Evolutionary conservation across 306 rosid species (phyloP).

Genomic region (Crataegus laevigata): DNA sequence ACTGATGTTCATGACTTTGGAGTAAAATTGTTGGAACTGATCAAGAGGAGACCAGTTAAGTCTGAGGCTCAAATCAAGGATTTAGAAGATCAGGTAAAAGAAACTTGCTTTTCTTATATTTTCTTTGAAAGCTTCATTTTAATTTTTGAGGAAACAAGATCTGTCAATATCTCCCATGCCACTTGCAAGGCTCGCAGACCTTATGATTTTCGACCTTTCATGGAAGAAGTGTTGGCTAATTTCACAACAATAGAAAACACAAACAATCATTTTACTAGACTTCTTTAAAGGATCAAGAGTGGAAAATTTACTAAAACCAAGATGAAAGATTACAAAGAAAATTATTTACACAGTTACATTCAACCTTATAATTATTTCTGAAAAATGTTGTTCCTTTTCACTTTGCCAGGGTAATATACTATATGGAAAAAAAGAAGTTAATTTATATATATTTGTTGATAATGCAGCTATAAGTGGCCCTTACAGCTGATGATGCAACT

Average conservation of each 20-base stretch:
- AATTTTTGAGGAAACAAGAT: neutral
- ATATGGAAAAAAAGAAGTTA: too few relatives aligned
- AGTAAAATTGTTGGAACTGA: slow-evolving; percentile 70
- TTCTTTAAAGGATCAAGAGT: too few relatives aligned
- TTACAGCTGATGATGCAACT: slow-evolving; percentile 52
- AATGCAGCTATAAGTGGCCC: slow-evolving; percentile 60
- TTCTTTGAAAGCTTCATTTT: neutral
- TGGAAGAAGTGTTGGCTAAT: neutral
- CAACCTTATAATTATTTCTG: neutral
- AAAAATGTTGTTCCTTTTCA: neutral
- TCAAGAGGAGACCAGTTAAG: slow-evolving; percentile 56
- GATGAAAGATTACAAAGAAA: too few relatives aligned
- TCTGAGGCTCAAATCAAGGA: slow-evolving; percentile 43
- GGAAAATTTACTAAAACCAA: too few relatives aligned
- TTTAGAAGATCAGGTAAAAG: slow-evolving; percentile 62
- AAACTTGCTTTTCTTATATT: slow-evolving; percentile 1
- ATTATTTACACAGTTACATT: neutral
- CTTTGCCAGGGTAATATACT: neutral
- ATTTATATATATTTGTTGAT: neutral
- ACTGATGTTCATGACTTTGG: slow-evolving; percentile 78
- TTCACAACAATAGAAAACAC: neutral
- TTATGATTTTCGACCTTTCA: neutral
- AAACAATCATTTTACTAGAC: too few relatives aligned
- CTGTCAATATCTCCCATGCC: neutral
- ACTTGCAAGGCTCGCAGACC: neutral